These are phyloP conservation scores for Pseudogymnoascus sp. DNA, from an alignment of 2,329 filamentous ascomycete genomes.

Conservation along the genomic window DNA sequence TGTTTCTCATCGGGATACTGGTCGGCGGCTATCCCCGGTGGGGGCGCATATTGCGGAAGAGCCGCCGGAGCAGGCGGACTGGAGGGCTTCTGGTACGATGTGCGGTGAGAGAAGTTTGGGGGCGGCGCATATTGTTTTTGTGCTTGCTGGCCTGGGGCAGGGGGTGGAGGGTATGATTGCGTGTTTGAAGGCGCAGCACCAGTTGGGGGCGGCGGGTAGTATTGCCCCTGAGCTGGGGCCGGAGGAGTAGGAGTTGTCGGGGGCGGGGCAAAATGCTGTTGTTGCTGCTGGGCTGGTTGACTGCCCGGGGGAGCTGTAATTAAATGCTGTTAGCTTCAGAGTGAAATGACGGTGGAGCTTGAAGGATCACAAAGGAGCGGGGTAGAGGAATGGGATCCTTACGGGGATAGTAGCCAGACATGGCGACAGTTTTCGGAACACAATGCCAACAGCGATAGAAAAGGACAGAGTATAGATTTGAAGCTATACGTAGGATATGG, in stretches of 20 bases:
- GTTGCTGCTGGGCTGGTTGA: constrained; percentile 19
- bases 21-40: neutral
- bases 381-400: constrained; percentile 13
- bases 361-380: constrained; percentile 9
- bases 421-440: constrained; percentile 21
- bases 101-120: constrained; percentile 26
- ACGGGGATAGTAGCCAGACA: constrained; percentile 29
- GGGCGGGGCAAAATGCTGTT: constrained; percentile 21
- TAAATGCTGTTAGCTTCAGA: constrained; percentile 4
- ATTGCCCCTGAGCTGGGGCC: constrained; percentile 19
- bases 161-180: constrained; percentile 2
- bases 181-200: constrained; percentile 6
- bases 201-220: constrained; percentile 13
- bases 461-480: neutral
- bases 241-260: constrained; percentile 25
- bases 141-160: constrained; percentile 3
- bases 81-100: constrained; percentile 26
- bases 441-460: constrained; percentile 11
- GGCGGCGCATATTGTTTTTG: constrained; percentile 17
- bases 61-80: constrained; percentile 12
- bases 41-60: neutral
- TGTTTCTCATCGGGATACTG: constrained; percentile 4
- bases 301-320: constrained; percentile 23
- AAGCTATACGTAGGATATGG: neutral
- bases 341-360: neutral